phyloP scores from a whole-genome alignment of 768 basidiomycete genomes.

The Termitomyces sp. region DNA sequence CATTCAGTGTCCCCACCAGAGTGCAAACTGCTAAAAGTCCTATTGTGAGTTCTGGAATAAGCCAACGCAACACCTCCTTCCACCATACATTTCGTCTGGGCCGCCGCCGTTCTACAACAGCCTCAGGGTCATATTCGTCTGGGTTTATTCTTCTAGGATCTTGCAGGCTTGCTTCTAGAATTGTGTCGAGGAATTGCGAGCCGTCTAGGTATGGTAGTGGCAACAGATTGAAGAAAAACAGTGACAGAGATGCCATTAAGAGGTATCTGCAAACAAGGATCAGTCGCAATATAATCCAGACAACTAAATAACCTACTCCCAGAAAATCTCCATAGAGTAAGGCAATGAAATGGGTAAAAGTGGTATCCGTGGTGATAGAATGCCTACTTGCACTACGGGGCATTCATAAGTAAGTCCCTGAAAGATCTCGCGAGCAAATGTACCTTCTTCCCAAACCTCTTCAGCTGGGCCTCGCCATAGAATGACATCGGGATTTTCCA shows the following conservation, averaged over 20 bases:
- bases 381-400: slow-evolving; percentile 51
- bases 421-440: slow-evolving; percentile 12
- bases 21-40: slow-evolving; percentile 19
- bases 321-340: slow-evolving; percentile 34
- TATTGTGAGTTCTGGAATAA: slow-evolving; percentile 21
- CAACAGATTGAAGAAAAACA: slow-evolving; percentile 81
- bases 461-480: slow-evolving; percentile 70
- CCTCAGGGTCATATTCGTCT: slow-evolving; percentile 32
- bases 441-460: slow-evolving; percentile 70
- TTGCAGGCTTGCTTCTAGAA: slow-evolving; percentile 16
- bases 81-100: slow-evolving; percentile 15
- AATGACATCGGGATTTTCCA: slow-evolving; percentile 37
- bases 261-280: slow-evolving; percentile 45
- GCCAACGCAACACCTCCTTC: slow-evolving; percentile 17
- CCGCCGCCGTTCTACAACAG: slow-evolving; percentile 14
- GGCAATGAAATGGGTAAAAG: slow-evolving; percentile 44
- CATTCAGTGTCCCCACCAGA: slow-evolving; percentile 19
- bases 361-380: slow-evolving; percentile 38
- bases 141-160: not conserved
- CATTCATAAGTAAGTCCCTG: not conserved
- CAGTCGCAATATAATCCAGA: not conserved
- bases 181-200: slow-evolving; percentile 44
- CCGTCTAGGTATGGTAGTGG: slow-evolving; percentile 76
- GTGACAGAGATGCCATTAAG: slow-evolving; percentile 64
- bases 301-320: slow-evolving; percentile 47